These are phyloP conservation scores for Morella rubra DNA, from an alignment of 306 rosid species.

Conservation along the genomic window DNA sequence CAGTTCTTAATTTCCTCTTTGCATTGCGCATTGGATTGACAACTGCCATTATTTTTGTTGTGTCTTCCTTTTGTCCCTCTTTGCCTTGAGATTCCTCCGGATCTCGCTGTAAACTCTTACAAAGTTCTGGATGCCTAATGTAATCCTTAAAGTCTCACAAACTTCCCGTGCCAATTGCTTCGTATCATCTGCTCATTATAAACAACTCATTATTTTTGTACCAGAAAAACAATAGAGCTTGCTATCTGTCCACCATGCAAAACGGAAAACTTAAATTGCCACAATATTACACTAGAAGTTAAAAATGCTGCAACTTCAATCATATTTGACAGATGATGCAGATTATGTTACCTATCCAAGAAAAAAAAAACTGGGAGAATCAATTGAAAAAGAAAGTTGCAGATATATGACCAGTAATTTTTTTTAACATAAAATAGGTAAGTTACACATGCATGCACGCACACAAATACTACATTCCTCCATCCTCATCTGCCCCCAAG, in stretches of 20 bases:
- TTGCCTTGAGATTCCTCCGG: constrained; percentile 39
- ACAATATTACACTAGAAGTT: background rate
- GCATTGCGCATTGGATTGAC: constrained; percentile 72
- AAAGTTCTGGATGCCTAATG: constrained; percentile 55
- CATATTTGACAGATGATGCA: background rate
- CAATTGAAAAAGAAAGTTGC: background rate
- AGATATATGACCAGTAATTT: too few relatives aligned
- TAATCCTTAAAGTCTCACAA: constrained; percentile 41
- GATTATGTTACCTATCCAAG: background rate
- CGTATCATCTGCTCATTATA: constrained; percentile 47
- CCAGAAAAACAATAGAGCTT: background rate
- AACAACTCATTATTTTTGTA: background rate
- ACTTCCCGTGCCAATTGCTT: constrained; percentile 65
- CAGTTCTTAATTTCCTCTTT: too few relatives aligned
- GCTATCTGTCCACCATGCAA: background rate
- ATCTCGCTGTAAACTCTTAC: constrained; percentile 52
- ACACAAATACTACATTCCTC: too few relatives aligned
- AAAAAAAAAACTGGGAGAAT: too few relatives aligned
- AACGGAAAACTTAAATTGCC: background rate
- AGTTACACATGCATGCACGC: too few relatives aligned
- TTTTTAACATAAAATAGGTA: too few relatives aligned
- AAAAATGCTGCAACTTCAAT: background rate
- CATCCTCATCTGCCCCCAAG: too few relatives aligned
- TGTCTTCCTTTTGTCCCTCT: constrained; percentile 75
- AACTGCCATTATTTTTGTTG: constrained; percentile 84